Base-by-base conservation (phyloP, 83 land plant species). In the Thuja plicata region DNA sequence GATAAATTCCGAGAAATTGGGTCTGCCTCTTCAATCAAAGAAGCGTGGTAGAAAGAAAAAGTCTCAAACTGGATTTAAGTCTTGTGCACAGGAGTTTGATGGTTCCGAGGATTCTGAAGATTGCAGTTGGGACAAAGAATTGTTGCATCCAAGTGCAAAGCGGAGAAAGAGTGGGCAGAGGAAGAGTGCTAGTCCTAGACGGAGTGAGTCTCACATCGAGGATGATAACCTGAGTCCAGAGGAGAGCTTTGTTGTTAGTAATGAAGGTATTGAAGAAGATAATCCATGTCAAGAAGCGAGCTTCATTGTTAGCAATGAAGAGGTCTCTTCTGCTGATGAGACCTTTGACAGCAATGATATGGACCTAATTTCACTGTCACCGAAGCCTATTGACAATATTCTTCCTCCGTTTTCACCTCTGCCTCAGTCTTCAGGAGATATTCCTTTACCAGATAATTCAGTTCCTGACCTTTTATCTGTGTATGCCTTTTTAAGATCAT, bases 401-500 rank as follows among this genome's bases (percentile, higher is more conserved):
- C 76, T 88, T 83, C 87, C 89, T 76, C 91, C 89, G 6, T 88
- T 92, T 32, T 92, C 85, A 12, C 87, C 93, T 19, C 88, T 96
- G 84, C 97, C 98, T 30, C 93, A 92, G 8, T 94, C 97, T 50
- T 95, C 98, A 1, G 93, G 92, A 17, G 91, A 91, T 48, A 80
- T 95, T 30, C 91, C 91, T n/a, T 62, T 97, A 27, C 95, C 94
- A 6, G 93, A 93, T 48, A 93, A 90, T 73, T 89, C 90, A 40
- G 91, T 94, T 87, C 81, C 92, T 10, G 88, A 97, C 71, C 92
- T 96, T 45, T 95, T 97, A 70, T 91, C 96, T 38, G 94, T 93
- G 7, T 95, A 94, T 90, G 91, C 86, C 79, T 94, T 94, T 84
- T 80, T 95, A 85, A 89, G 98, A 38, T 94, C 96, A 5, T 97